Evolutionary conservation across 2,329 filamentous ascomycete species (phyloP).

Genomic region (Clarireedia monteithiana): DNA sequence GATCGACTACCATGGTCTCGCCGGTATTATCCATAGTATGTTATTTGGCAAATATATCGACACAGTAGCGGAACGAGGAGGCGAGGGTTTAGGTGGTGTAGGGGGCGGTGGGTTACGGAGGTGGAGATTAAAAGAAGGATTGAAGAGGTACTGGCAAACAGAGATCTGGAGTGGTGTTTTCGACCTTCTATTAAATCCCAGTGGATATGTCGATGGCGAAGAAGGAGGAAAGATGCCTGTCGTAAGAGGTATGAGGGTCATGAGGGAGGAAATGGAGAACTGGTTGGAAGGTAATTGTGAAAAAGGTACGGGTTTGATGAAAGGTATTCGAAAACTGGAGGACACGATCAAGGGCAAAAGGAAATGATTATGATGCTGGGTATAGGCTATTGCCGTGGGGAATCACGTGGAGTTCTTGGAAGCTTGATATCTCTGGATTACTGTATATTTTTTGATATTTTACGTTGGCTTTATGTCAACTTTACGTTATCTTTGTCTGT

Average conservation of each 20-base stretch:
- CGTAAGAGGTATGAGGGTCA: conserved; percentile 56
- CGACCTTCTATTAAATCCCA: conserved; percentile 78
- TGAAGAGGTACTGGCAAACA: conserved; percentile 96
- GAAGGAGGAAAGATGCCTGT: conserved; percentile 65
- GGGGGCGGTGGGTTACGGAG: conserved; percentile 46
- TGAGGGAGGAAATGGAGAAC: conserved; percentile 72
- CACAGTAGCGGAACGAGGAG: conserved; percentile 44
- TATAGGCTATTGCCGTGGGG: neutral
- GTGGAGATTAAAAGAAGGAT: conserved; percentile 71
- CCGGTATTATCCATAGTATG: conserved; percentile 78
- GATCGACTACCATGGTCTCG: conserved; percentile 90
- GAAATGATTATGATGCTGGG: conserved; percentile 11
- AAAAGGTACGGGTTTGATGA: conserved; percentile 68
- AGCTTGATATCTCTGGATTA: neutral
- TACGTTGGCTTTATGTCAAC: neutral
- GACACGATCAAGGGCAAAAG: conserved; percentile 16
- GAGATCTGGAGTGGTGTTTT: conserved; percentile 84
- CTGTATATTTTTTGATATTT: too few relatives aligned
- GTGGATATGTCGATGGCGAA: conserved; percentile 55
- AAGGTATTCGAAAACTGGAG: conserved; percentile 57
- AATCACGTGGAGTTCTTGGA: neutral
- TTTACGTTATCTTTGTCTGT: neutral
- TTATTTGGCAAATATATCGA: conserved; percentile 95
- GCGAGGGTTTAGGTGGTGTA: conserved; percentile 39
- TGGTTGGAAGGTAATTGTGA: conserved; percentile 80